phyloP scores from a whole-genome alignment of 495 filamentous ascomycete genomes.

The Symbiotaphrina buchneri region DNA sequence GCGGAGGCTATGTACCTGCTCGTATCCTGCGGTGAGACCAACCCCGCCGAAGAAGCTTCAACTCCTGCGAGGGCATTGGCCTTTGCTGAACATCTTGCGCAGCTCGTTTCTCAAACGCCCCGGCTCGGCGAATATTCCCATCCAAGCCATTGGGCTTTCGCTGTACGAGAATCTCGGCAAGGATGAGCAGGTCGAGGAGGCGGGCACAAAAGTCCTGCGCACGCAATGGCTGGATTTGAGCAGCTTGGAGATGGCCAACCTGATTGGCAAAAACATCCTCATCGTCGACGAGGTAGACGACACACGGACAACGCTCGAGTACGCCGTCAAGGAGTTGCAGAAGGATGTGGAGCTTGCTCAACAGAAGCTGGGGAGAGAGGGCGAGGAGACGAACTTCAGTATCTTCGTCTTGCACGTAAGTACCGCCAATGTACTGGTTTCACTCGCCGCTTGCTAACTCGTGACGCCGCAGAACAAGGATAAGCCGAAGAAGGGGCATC shows the following conservation, averaged over 20 bases:
- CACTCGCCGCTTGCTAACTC: background rate
- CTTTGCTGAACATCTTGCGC: constrained; percentile 5
- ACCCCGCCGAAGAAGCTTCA: constrained; percentile 1
- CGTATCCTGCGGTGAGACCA: constrained; percentile 61
- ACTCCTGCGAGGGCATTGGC: background rate
- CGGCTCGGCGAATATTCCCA: constrained; percentile 83
- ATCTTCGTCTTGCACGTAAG: constrained; percentile 91
- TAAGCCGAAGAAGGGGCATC: constrained; percentile 74
- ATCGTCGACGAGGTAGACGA: constrained; percentile 99
- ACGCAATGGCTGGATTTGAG: constrained; percentile 95
- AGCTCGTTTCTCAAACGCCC: constrained; percentile 86
- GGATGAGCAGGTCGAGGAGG: constrained; percentile 36
- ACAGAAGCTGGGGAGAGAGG: constrained; percentile 38
- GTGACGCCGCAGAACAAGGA: constrained; percentile 71
- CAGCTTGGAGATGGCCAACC: constrained; percentile 68
- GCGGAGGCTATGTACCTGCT: constrained; percentile 90
- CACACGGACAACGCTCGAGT: constrained; percentile 89
- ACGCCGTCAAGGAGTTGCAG: constrained; percentile 84
- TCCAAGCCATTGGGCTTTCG: constrained; percentile 95
- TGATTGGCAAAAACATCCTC: constrained; percentile 91
- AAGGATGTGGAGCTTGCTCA: constrained; percentile 83
- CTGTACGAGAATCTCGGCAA: constrained; percentile 67
- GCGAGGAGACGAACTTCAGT: constrained; percentile 63
- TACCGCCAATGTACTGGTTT: constrained; percentile 9
- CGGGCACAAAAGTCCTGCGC: constrained; percentile 84